Conservation (phyloP, 495 filamentous ascomycete genomes). For the Talaromyces ruber region DNA sequence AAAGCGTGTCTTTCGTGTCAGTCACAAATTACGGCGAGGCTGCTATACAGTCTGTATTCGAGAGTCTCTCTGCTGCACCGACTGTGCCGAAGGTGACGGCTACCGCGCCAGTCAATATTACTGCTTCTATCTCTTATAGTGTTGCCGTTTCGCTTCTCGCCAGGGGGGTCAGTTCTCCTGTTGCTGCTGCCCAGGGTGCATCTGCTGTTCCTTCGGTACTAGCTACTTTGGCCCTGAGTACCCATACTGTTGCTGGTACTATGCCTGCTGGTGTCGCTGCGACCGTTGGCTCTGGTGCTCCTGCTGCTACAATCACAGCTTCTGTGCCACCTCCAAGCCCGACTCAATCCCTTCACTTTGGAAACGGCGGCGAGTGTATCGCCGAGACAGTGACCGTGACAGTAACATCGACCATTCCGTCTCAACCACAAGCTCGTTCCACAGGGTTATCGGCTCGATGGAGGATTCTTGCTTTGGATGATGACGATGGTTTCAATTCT, state of each 20-base stretch:
- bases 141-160: not conserved
- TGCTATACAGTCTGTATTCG: not conserved
- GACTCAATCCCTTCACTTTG: not conserved
- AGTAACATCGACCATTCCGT: not conserved
- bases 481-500: not conserved
- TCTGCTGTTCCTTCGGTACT: too few relatives aligned
- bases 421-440: not conserved
- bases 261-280: not conserved
- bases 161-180: not conserved
- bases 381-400: not conserved
- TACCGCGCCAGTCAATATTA: not conserved
- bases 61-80: not conserved
- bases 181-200: not conserved
- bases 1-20: not conserved
- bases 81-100: not conserved
- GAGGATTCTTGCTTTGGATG: not conserved
- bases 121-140: not conserved
- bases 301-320: not conserved
- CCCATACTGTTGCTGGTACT: not conserved
- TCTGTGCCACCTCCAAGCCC: not conserved
- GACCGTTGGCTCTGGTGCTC: not conserved
- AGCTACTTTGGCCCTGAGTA: too few relatives aligned
- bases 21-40: slow-evolving; percentile 3
- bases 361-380: not conserved
- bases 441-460: not conserved